Conservation (phyloP, 2,329 filamentous ascomycete species). For the Blumeria graminis region DNA sequence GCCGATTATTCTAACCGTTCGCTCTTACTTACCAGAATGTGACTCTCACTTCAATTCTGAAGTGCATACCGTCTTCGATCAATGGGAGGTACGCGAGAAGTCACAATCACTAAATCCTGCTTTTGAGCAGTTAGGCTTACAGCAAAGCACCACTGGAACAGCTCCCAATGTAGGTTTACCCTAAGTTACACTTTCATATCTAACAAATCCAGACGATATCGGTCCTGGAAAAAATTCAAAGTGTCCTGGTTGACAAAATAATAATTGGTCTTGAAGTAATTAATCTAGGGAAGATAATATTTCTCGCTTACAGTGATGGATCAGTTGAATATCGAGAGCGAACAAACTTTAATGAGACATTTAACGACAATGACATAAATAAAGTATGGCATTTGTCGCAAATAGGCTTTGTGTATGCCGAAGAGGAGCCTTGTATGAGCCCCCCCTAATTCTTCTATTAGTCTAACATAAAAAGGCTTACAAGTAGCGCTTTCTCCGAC, state of each 20-base stretch:
- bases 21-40: slow-evolving; percentile 32
- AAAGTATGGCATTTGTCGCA: slow-evolving; percentile 49
- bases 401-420: slow-evolving; percentile 49
- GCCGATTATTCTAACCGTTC: slow-evolving; percentile 47
- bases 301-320: slow-evolving; percentile 56
- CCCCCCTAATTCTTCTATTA: neutral
- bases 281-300: slow-evolving; percentile 46
- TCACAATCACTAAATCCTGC: slow-evolving; percentile 45
- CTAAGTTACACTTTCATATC: neutral
- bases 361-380: slow-evolving; percentile 35
- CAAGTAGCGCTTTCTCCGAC: slow-evolving; percentile 38
- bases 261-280: slow-evolving; percentile 43
- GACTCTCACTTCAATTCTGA: slow-evolving; percentile 35
- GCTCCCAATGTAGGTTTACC: slow-evolving; percentile 10
- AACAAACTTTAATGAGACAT: slow-evolving; percentile 43
- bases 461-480: slow-evolving; percentile 20
- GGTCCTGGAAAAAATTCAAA: slow-evolving; percentile 37
- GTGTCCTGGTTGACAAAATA: slow-evolving; percentile 44
- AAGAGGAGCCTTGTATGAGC: slow-evolving; percentile 38
- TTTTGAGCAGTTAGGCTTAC: slow-evolving; percentile 50
- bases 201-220: slow-evolving; percentile 17
- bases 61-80: slow-evolving; percentile 49
- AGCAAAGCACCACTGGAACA: slow-evolving; percentile 26
- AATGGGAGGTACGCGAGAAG: slow-evolving; percentile 54
- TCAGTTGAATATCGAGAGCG: slow-evolving; percentile 61